These are phyloP conservation scores for Symbiodinium natans DNA, from an alignment of 73 alveolate genomes.

Conservation along the genomic window DNA sequence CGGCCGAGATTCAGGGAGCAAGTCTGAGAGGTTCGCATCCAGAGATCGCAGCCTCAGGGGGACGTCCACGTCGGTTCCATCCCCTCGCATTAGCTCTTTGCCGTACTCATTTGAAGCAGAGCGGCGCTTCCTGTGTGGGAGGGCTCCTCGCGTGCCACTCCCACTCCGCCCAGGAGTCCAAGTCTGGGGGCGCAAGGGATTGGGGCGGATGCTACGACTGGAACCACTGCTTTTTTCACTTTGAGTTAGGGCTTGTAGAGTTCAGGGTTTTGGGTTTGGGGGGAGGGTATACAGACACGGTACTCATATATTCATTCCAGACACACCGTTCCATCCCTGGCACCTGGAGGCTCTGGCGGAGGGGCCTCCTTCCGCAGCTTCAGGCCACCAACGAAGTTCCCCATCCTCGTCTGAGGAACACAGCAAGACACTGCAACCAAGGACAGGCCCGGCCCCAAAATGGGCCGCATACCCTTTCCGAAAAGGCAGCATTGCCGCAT, in stretches of 20 bases:
- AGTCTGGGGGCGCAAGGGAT: neutral
- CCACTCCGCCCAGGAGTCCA: neutral
- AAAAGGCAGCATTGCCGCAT: too few species aligned
- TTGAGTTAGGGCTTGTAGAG: too few species aligned
- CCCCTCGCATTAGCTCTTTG: too few species aligned
- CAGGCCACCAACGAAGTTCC: constrained; percentile 87
- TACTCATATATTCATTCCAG: too few species aligned
- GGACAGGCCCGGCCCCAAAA: too few species aligned
- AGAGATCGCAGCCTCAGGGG: neutral
- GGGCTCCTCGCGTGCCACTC: neutral
- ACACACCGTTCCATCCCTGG: too few species aligned
- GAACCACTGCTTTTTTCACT: neutral
- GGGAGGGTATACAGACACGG: too few species aligned
- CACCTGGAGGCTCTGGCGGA: constrained; percentile 19
- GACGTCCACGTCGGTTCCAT: neutral
- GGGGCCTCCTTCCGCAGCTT: constrained; percentile 72
- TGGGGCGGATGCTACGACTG: neutral
- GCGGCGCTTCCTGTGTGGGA: neutral
- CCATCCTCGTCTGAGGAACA: too few species aligned
- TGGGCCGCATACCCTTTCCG: too few species aligned
- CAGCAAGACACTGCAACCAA: neutral
- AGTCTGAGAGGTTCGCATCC: neutral
- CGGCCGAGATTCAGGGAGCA: neutral
- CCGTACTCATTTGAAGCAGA: too few species aligned
- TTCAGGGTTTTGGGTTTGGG: too few species aligned